phyloP scores from a whole-genome alignment of 306 rosid genomes.

The Citrullus mucosospermus region DNA sequence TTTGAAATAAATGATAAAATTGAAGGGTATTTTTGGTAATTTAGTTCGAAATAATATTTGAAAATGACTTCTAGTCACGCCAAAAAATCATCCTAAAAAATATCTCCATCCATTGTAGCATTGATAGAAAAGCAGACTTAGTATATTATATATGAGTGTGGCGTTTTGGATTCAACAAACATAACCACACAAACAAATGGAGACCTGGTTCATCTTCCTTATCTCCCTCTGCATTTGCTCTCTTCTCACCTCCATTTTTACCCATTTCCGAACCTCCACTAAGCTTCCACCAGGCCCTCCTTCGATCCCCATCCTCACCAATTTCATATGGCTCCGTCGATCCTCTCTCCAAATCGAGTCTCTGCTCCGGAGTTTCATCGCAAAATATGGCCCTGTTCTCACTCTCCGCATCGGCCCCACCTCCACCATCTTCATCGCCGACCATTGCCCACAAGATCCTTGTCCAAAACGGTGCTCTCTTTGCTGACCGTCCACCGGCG shows the following conservation, averaged over 20 bases:
- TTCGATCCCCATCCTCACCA: neutral
- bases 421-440: neutral
- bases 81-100: too few species aligned
- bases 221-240: neutral
- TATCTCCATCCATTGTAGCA: too few species aligned
- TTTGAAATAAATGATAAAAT: neutral
- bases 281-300: neutral
- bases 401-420: neutral
- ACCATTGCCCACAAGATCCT: neutral
- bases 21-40: too few species aligned
- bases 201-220: neutral
- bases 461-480: neutral
- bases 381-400: neutral
- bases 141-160: too few species aligned
- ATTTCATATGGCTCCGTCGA: neutral
- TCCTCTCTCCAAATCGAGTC: neutral
- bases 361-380: neutral
- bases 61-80: too few species aligned
- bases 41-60: too few species aligned
- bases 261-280: neutral
- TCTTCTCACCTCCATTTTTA: neutral
- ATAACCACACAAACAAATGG: neutral
- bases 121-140: too few species aligned
- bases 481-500: neutral
- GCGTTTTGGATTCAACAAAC: neutral